Percentiles rank a stretch among this genome's conserved stretches.
Evolutionary conservation across 1,284 basidiomycete species (phyloP).

Genomic region (Tetrapyrgos nigripes): DNA sequence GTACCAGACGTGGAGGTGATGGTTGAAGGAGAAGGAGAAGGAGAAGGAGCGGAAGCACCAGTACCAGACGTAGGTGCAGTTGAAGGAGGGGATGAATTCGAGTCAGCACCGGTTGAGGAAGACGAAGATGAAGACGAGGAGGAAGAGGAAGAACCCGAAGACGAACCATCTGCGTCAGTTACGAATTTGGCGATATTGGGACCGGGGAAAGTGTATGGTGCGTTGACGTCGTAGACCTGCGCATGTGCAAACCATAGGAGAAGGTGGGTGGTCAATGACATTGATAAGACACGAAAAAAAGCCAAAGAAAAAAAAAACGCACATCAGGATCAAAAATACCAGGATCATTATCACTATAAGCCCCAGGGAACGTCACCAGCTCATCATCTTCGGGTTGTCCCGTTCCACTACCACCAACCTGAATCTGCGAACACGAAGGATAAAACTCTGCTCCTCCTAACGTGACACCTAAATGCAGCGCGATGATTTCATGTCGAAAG

Average conservation of each 20-base stretch:
- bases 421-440: constrained; percentile 59
- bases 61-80: not conserved
- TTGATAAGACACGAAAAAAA: not conserved
- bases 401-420: constrained; percentile 49
- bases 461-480: constrained; percentile 52
- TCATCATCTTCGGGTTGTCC: constrained; percentile 38
- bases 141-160: not conserved
- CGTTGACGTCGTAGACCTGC: constrained; percentile 25
- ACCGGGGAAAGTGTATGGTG: constrained; percentile 26
- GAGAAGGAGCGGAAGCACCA: not conserved
- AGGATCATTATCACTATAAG: constrained; percentile 53
- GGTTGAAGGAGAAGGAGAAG: not conserved
- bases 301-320: constrained; percentile 19
- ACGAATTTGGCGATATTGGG: constrained; percentile 25
- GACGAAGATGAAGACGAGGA: not conserved
- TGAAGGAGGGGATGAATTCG: not conserved
- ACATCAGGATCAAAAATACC: constrained; percentile 52
- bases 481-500: constrained; percentile 61
- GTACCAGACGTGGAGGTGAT: not conserved
- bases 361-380: constrained; percentile 56
- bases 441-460: constrained; percentile 64
- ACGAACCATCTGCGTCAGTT: constrained; percentile 14
- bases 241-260: not conserved
- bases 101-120: not conserved
- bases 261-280: not conserved